Percentiles rank a stretch among this genome's conserved stretches.
These are phyloP conservation scores for Brassica balearica DNA, from an alignment of 441 rosid species.

Conservation along the genomic window DNA sequence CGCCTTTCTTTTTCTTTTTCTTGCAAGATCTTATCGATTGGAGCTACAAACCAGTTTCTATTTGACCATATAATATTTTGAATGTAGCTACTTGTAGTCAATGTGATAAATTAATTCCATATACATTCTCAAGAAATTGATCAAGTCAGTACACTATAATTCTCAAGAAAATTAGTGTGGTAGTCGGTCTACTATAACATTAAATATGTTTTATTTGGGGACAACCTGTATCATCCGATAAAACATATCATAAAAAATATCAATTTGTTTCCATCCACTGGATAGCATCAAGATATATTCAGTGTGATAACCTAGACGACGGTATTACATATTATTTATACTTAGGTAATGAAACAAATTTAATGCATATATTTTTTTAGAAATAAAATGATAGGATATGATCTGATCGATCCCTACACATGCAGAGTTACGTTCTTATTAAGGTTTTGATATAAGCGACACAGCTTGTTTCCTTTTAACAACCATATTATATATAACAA, in stretches of 20 bases:
- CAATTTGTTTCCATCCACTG: background rate
- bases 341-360: too few species aligned
- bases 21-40: conserved; percentile 23
- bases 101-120: background rate
- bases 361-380: background rate
- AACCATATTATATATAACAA: background rate
- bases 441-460: background rate
- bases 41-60: conserved; percentile 16
- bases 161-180: background rate
- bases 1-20: background rate
- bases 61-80: conserved; percentile 24
- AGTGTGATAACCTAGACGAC: background rate
- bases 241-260: too few species aligned
- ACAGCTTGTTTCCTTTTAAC: background rate
- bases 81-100: conserved; percentile 1
- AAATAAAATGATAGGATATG: background rate
- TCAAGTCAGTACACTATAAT: too few species aligned
- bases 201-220: too few species aligned
- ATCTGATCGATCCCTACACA: background rate
- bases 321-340: background rate
- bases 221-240: too few species aligned
- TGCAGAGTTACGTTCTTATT: background rate
- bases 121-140: background rate
- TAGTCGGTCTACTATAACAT: too few species aligned
- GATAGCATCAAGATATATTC: background rate